Conservation (phyloP, 1,284 basidiomycete genomes). For the Boletus sp. region DNA sequence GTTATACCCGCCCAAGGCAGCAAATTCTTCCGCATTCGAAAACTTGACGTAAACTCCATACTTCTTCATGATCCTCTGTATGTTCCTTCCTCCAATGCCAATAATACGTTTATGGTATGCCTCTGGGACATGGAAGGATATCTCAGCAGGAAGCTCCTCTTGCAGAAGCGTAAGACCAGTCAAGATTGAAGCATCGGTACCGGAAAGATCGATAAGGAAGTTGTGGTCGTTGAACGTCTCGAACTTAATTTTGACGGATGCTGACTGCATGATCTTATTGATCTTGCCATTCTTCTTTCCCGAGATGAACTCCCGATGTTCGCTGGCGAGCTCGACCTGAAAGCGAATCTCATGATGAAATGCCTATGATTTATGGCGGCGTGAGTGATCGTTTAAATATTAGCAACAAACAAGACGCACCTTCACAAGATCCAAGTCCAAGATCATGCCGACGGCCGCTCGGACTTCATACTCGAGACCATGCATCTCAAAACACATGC, state of each 20-base stretch:
- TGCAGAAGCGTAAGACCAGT: slow-evolving; percentile 88
- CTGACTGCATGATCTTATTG: slow-evolving; percentile 97
- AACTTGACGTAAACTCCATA: slow-evolving; percentile 99
- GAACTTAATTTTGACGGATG: slow-evolving; percentile 97
- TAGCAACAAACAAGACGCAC: slow-evolving; percentile 37
- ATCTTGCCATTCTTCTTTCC: slow-evolving; percentile 99
- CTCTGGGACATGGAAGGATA: slow-evolving; percentile 98
- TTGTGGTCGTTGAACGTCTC: slow-evolving; percentile 99
- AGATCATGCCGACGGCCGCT: slow-evolving; percentile 78
- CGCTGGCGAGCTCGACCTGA: slow-evolving; percentile 97
- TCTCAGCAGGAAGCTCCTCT: slow-evolving; percentile 97
- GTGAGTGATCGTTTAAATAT: slow-evolving; percentile 3
- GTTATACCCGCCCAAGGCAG: slow-evolving; percentile 89
- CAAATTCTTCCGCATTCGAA: slow-evolving; percentile 97
- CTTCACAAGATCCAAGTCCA: slow-evolving; percentile 90
- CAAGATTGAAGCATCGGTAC: slow-evolving; percentile 77
- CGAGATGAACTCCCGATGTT: slow-evolving; percentile 97
- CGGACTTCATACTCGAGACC: slow-evolving; percentile 94
- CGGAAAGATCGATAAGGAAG: slow-evolving; percentile 93
- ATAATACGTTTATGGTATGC: slow-evolving; percentile 99
- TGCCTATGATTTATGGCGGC: slow-evolving; percentile 41
- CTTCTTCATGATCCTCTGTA: slow-evolving; percentile 99
- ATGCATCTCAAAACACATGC: slow-evolving; percentile 96
- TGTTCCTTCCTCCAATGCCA: slow-evolving; percentile 96
- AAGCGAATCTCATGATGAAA: slow-evolving; percentile 98